Evolutionary conservation across 768 basidiomycete species (phyloP).

Genomic region (Pisolithus microcarpus): DNA sequence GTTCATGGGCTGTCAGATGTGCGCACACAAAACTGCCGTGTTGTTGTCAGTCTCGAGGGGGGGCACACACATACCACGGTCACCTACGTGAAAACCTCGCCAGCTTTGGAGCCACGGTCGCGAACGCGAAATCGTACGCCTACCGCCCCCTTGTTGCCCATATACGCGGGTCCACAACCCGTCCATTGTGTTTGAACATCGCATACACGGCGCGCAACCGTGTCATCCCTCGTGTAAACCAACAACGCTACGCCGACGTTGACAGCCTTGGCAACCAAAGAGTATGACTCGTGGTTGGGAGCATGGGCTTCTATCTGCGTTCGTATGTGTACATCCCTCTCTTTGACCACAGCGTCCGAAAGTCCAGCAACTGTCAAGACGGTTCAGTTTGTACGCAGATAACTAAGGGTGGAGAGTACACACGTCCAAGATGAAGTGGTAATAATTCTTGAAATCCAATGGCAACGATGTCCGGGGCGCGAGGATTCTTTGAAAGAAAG

Average conservation of each 20-base stretch:
- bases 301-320: slow-evolving; percentile 67
- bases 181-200: slow-evolving; percentile 74
- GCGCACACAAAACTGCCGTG: slow-evolving; percentile 76
- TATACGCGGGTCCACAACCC: slow-evolving; percentile 61
- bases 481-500: slow-evolving; percentile 54
- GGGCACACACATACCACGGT: neutral
- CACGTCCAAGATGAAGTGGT: slow-evolving; percentile 81
- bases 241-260: slow-evolving; percentile 86
- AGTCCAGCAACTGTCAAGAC: slow-evolving; percentile 61
- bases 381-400: slow-evolving; percentile 6
- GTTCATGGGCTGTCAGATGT: slow-evolving; percentile 80
- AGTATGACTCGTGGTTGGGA: slow-evolving; percentile 66
- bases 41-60: neutral
- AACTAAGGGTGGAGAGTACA: slow-evolving; percentile 26
- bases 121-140: slow-evolving; percentile 75
- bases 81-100: slow-evolving; percentile 82
- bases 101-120: slow-evolving; percentile 44
- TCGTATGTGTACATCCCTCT: slow-evolving; percentile 64
- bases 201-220: slow-evolving; percentile 49
- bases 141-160: slow-evolving; percentile 96
- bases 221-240: slow-evolving; percentile 75
- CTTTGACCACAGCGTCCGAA: slow-evolving; percentile 61
- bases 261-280: slow-evolving; percentile 69
- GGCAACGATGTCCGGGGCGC: slow-evolving; percentile 80
- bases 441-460: slow-evolving; percentile 93